Conservation (phyloP, 2,329 filamentous ascomycete genomes). For the Xylariales sp. region DNA sequence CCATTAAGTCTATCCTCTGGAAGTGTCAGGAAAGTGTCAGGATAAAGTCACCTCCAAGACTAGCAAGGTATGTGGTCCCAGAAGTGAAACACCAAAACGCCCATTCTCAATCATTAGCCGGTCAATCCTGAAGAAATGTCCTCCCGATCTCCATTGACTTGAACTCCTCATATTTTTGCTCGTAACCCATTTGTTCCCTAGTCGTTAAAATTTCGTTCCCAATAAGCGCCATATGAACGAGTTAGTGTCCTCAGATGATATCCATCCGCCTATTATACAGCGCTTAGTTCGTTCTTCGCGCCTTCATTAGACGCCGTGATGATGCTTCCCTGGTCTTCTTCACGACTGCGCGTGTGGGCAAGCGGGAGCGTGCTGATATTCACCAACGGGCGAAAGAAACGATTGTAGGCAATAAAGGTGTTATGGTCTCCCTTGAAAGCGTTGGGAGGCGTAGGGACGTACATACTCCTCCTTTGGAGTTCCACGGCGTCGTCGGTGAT, state of each 20-base stretch:
- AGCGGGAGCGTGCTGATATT: slow-evolving; percentile 32
- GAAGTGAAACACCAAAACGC: too few species aligned
- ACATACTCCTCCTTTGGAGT: slow-evolving; percentile 53
- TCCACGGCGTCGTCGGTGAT: slow-evolving; percentile 57
- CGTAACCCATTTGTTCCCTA: neutral
- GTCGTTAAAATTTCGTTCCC: neutral
- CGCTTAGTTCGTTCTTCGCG: neutral
- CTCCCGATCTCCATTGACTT: neutral
- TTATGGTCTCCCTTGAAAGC: slow-evolving; percentile 53
- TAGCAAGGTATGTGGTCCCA: too few species aligned
- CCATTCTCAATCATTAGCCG: too few species aligned
- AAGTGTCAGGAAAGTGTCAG: too few species aligned
- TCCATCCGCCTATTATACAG: neutral
- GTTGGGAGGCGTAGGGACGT: slow-evolving; percentile 54
- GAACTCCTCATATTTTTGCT: neutral
- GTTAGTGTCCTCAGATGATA: too few species aligned
- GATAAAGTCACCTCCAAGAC: too few species aligned
- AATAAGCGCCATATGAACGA: neutral
- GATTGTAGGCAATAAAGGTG: slow-evolving; percentile 60
- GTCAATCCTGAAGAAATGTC: too few species aligned
- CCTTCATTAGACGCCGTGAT: slow-evolving; percentile 21
- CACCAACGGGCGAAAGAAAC: slow-evolving; percentile 57
- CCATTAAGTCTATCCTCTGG: too few species aligned
- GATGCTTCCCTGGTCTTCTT: slow-evolving; percentile 11
- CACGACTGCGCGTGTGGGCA: slow-evolving; percentile 22